phyloP scores from a whole-genome alignment of 2,329 filamentous ascomycete genomes.

The Sporothrix humicola region DNA sequence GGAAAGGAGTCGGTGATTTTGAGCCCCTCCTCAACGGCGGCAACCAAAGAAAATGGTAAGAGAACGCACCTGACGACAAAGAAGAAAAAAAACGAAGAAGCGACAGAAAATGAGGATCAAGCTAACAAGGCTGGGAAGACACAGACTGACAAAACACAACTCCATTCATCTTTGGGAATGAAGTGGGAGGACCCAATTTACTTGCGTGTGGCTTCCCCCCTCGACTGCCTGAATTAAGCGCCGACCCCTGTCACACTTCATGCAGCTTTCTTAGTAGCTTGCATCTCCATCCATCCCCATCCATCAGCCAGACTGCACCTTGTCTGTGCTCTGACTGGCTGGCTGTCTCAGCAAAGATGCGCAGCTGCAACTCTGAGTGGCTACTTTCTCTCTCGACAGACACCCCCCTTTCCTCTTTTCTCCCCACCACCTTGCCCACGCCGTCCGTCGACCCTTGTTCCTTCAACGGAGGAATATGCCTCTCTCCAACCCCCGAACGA shows the following conservation, averaged over 20 bases:
- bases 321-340: conserved; percentile 45
- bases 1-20: background rate
- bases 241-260: conserved; percentile 58
- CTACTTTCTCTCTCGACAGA: conserved; percentile 6
- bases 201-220: conserved; percentile 16
- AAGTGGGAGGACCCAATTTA: conserved; percentile 12
- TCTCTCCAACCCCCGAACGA: background rate
- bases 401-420: conserved; percentile 14
- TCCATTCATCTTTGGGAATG: background rate
- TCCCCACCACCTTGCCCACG: background rate
- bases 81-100: background rate
- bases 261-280: conserved; percentile 52
- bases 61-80: background rate
- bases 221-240: conserved; percentile 57
- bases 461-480: conserved; percentile 10
- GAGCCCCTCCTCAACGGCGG: background rate
- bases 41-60: background rate
- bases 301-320: conserved; percentile 43
- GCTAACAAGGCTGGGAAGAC: conserved; percentile 17
- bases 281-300: conserved; percentile 38
- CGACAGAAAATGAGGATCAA: background rate
- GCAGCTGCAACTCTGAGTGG: conserved; percentile 48
- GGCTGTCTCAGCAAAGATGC: conserved; percentile 42
- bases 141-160: background rate
- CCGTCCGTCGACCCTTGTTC: background rate